Percentiles rank a stretch among this genome's conserved stretches.
These are phyloP conservation scores for Alternaria postmessia DNA, from an alignment of 2,329 filamentous ascomycete species.

Conservation along the genomic window DNA sequence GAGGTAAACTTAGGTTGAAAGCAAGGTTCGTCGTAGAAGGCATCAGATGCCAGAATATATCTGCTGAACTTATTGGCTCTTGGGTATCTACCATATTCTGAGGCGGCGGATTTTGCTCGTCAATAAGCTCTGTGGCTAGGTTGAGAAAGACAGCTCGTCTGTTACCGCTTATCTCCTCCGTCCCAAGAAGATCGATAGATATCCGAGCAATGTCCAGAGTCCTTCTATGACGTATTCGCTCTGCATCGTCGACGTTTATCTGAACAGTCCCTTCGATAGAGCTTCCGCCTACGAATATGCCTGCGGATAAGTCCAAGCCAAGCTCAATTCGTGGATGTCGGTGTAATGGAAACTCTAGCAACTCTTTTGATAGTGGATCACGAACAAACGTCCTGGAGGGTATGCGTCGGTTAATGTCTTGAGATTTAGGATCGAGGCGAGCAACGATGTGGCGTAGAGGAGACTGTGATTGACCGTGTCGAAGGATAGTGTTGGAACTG, in stretches of 20 bases:
- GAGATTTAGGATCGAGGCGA: slow-evolving; percentile 53
- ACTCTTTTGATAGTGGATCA: slow-evolving; percentile 55
- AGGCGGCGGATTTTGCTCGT: slow-evolving; percentile 60
- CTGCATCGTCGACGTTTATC: slow-evolving; percentile 58
- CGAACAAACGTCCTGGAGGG: slow-evolving; percentile 61
- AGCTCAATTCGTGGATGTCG: slow-evolving; percentile 60
- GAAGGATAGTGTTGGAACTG: slow-evolving; percentile 51
- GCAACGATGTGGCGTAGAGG: slow-evolving; percentile 57
- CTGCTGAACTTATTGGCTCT: slow-evolving; percentile 47
- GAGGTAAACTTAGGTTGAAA: slow-evolving; percentile 62
- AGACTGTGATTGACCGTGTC: slow-evolving; percentile 57
- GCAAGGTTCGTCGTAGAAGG: slow-evolving; percentile 58
- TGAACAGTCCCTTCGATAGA: slow-evolving; percentile 61
- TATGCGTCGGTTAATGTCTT: slow-evolving; percentile 53
- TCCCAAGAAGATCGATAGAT: slow-evolving; percentile 61
- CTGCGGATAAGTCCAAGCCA: slow-evolving; percentile 59
- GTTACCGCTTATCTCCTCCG: slow-evolving; percentile 59
- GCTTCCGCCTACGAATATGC: slow-evolving; percentile 64
- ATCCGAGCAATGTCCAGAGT: slow-evolving; percentile 59
- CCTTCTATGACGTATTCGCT: slow-evolving; percentile 54
- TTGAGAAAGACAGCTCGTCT: slow-evolving; percentile 60
- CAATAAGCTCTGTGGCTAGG: slow-evolving; percentile 61
- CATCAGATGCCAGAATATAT: slow-evolving; percentile 59
- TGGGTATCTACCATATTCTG: slow-evolving; percentile 58
- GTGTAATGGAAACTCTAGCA: slow-evolving; percentile 59